Conservation (phyloP, 768 basidiomycete genomes). For the Amanita muscaria region DNA sequence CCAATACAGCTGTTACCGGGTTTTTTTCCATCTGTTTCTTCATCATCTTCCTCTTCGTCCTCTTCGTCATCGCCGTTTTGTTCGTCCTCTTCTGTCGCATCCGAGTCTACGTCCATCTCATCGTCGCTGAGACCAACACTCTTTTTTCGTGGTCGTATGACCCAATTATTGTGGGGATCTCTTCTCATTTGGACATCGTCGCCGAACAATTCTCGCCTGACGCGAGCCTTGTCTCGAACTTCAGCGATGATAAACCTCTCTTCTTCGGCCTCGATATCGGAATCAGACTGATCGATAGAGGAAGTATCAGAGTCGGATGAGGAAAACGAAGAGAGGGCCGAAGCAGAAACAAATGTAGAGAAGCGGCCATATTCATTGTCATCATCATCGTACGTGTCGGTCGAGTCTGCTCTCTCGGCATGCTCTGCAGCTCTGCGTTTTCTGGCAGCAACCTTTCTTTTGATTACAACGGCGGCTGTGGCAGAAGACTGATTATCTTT, state of each 20-base stretch:
- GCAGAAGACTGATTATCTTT: conserved; percentile 9
- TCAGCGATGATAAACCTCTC: conserved; percentile 49
- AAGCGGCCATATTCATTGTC: conserved; percentile 23
- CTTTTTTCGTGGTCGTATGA: conserved; percentile 59
- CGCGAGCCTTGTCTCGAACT: conserved; percentile 39
- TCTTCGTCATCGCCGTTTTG: conserved; percentile 37
- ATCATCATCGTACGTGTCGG: conserved; percentile 16
- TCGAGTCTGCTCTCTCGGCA: conserved; percentile 23
- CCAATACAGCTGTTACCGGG: conserved; percentile 42
- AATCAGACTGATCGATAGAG: conserved; percentile 45
- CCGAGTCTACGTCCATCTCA: conserved; percentile 57
- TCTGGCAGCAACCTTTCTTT: conserved; percentile 14
- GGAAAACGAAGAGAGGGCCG: conserved; percentile 41
- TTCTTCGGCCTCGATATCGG: conserved; percentile 52
- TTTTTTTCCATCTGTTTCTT: conserved; percentile 36
- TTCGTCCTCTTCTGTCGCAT: conserved; percentile 52
- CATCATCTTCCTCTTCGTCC: conserved; percentile 29
- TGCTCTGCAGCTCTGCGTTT: conserved; percentile 33
- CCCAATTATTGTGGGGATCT: conserved; percentile 47
- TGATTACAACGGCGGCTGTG: conserved; percentile 20
- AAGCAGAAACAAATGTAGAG: conserved; percentile 65
- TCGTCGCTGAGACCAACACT: conserved; percentile 59
- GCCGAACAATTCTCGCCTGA: conserved; percentile 52
- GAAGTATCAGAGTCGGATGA: conserved; percentile 44
- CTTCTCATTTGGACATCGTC: conserved; percentile 35